These are phyloP conservation scores for Pyricularia sp. DNA, from an alignment of 2,329 filamentous ascomycete species.

Conservation along the genomic window DNA sequence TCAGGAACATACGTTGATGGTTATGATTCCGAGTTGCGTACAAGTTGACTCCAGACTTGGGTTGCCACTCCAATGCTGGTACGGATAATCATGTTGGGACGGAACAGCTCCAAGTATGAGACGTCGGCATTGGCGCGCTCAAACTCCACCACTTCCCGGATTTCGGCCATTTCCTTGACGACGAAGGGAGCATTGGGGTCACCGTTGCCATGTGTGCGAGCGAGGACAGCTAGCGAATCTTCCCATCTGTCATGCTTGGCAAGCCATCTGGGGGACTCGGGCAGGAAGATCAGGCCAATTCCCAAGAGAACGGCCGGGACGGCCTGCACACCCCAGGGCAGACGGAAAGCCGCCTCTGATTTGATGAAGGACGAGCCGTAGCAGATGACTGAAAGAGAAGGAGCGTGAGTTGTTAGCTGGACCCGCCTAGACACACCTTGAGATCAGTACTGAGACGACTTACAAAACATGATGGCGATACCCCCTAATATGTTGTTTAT, in stretches of 20 bases:
- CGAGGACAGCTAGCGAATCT: conserved; percentile 36
- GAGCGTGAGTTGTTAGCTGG: too few species aligned
- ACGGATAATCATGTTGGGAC: conserved; percentile 64
- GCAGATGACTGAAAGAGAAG: conserved; percentile 21
- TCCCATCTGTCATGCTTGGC: conserved; percentile 37
- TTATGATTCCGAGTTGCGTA: too few species aligned
- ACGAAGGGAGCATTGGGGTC: conserved; percentile 58
- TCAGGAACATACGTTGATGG: too few species aligned
- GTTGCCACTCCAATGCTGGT: conserved; percentile 63
- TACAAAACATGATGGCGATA: conserved; percentile 34
- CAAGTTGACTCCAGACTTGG: conserved; percentile 61
- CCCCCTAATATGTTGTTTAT: conserved; percentile 13
- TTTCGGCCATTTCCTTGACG: conserved; percentile 58
- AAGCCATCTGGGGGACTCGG: conserved; percentile 41
- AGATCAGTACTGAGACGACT: too few species aligned
- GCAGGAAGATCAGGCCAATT: conserved; percentile 30
- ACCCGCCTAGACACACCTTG: too few species aligned
- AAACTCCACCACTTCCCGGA: conserved; percentile 64
- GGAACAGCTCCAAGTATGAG: conserved; percentile 62
- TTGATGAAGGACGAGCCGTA: conserved; percentile 34
- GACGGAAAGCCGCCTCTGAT: conserved; percentile 36
- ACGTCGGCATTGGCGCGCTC: conserved; percentile 62
- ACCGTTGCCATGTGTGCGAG: conserved; percentile 53
- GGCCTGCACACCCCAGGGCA: conserved; percentile 39
- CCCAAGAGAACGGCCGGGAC: conserved; percentile 33